Conservation (phyloP, 73 alveolate species). For the Paramecium tetraurelia region DNA sequence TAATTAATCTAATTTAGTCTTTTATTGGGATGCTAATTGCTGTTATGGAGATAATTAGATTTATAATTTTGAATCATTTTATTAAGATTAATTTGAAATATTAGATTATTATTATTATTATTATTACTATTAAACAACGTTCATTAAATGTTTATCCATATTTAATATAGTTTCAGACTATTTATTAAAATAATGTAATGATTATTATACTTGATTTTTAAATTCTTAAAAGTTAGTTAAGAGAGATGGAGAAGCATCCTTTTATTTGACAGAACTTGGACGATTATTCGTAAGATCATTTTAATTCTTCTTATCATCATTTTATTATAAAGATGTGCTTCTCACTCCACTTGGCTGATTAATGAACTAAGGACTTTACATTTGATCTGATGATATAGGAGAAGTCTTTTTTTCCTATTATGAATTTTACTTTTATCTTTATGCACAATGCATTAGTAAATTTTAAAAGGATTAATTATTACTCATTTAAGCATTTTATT, state of each 20-base stretch:
- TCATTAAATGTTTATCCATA: neutral
- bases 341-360: slow-evolving; percentile 2
- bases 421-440: neutral
- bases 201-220: slow-evolving; percentile 25
- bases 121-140: neutral
- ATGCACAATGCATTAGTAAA: slow-evolving; percentile 25
- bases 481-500: neutral
- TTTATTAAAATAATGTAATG: slow-evolving; percentile 25
- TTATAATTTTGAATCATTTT: neutral
- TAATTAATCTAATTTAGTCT: slow-evolving; percentile 21
- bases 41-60: neutral
- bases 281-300: neutral
- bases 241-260: neutral
- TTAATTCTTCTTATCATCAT: neutral
- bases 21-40: neutral
- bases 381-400: neutral
- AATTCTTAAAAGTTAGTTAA: slow-evolving; percentile 1
- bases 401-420: neutral
- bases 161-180: neutral
- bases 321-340: neutral
- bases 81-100: neutral
- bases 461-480: slow-evolving; percentile 25
- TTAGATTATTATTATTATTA: neutral
- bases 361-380: neutral
- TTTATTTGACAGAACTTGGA: neutral